Conservation (phyloP, 164 flowering plant genomes). For the Stephania cephalantha region DNA sequence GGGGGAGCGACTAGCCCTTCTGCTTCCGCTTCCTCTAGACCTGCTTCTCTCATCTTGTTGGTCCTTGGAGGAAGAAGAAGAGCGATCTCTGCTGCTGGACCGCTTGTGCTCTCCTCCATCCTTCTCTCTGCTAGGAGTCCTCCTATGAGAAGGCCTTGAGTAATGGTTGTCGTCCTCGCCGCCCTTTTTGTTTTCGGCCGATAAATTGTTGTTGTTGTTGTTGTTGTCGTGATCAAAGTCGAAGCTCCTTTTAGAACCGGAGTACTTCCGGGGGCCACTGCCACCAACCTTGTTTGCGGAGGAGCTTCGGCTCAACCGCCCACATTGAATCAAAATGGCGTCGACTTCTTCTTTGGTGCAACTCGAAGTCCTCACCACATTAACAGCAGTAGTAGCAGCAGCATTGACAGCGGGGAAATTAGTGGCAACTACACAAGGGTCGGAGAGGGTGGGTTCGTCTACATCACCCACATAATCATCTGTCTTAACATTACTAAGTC, state of each 20-base stretch:
- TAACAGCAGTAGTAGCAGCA: background rate
- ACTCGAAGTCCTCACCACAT: constrained; percentile 66
- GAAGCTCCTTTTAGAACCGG: constrained; percentile 79
- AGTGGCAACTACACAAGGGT: background rate
- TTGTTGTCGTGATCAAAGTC: constrained; percentile 52
- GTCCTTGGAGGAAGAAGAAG: constrained; percentile 10
- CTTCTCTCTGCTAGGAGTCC: constrained; percentile 79
- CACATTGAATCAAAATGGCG: constrained; percentile 88
- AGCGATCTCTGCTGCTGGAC: constrained; percentile 52
- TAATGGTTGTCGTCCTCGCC: constrained; percentile 29
- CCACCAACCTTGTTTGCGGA: constrained; percentile 37
- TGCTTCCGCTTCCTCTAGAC: constrained; percentile 25
- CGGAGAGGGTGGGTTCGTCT: background rate
- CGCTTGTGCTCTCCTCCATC: constrained; percentile 39
- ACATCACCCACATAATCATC: background rate
- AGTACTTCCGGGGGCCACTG: constrained; percentile 37
- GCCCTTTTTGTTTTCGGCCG: constrained; percentile 10
- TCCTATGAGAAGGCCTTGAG: constrained; percentile 42
- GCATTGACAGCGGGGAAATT: background rate
- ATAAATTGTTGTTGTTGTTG: too few species aligned
- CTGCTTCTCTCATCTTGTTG: constrained; percentile 19
- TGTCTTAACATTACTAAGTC: background rate
- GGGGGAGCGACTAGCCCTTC: constrained; percentile 83
- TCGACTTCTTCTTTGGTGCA: constrained; percentile 92
- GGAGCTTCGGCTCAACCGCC: constrained; percentile 85